phyloP scores from a whole-genome alignment of 148 eudicot genomes.

The Pharnaceum exiguum region DNA sequence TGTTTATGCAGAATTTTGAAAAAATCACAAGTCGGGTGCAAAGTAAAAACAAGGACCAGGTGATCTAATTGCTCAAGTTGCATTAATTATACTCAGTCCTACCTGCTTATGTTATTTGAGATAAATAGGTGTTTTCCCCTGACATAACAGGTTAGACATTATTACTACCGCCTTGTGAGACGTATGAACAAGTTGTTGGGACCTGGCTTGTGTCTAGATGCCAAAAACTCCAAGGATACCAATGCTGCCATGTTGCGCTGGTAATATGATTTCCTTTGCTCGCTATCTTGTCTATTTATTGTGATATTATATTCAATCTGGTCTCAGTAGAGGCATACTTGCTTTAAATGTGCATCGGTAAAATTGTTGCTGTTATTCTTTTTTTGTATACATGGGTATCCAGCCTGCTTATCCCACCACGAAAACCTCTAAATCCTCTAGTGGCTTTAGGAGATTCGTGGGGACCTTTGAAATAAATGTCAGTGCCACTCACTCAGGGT shows the following conservation, averaged over 20 bases:
- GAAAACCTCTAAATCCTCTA: no score
- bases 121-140: constrained; percentile 2
- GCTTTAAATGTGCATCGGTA: no score
- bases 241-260: constrained; percentile 99
- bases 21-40: constrained; percentile 87
- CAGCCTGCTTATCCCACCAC: no score
- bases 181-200: constrained; percentile 98
- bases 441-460: no score
- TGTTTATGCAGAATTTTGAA: constrained; percentile 78
- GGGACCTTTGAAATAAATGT: no score
- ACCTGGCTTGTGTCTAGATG: constrained; percentile 84
- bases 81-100: not conserved
- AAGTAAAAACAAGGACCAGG: constrained; percentile 99
- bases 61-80: constrained; percentile 17
- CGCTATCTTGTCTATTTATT: not conserved
- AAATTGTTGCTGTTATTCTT: no score
- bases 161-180: constrained; percentile 94
- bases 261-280: constrained; percentile 28
- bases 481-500: no score
- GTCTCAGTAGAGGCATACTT: no score
- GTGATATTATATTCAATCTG: not conserved
- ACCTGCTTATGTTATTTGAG: not conserved
- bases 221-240: constrained; percentile 91
- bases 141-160: constrained; percentile 81
- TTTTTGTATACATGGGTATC: no score